Base-by-base conservation (phyloP, 1,284 basidiomycete species). In the Heimioporus retisporus region DNA sequence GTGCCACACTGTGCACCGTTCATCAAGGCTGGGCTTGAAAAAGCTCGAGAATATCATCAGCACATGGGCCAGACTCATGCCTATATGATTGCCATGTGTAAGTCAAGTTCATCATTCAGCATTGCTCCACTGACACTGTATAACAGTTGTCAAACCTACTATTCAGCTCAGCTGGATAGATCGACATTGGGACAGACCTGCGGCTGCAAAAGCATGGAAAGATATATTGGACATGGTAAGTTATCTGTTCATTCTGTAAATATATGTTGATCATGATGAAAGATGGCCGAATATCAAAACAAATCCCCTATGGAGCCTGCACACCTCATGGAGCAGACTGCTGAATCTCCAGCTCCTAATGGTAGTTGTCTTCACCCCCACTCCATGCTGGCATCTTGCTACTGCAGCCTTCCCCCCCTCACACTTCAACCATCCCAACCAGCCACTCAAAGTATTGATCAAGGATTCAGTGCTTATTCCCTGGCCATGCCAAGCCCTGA, bases 11-110 rank as follows among this genome's bases (percentile, higher is more conserved):
- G 53, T 8, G 53, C 53, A 8, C 53, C 53, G 4, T 55, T 28
- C 25, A 18, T 55, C 53, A 19, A 31, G 10, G 13, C 53, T 55
- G 53, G 25, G 7, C 28, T 55, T 10, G 19, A 31, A 28, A 19
- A 14, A 14, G 53, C 53, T 14, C 13, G 15, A 16, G 6, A 19
- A 31, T 55, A 55, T 14, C 28, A 55, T 19, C 15, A 28, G 23
- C 25, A 25, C 25, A 55, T 55, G 53, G 53, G 53, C 16, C 2
- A 31, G 14, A 55, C 53, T 2, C 3, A 13, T 5, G 53, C 53
- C 16, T 55, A 55, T 55, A 16, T 15, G 14, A 18, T 55, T 19
- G 55, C 55, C 4, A 63, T 63, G 61, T 57, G 56, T 63, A 58
- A 53, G 56, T 23, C 35, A 35, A 35, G 35, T 11, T 35, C 10